Percentiles rank a stretch among this genome's conserved stretches.
These are phyloP conservation scores for Sugiyamaella xylanicola DNA, from an alignment of 1,139 yeast species.

Conservation along the genomic window DNA sequence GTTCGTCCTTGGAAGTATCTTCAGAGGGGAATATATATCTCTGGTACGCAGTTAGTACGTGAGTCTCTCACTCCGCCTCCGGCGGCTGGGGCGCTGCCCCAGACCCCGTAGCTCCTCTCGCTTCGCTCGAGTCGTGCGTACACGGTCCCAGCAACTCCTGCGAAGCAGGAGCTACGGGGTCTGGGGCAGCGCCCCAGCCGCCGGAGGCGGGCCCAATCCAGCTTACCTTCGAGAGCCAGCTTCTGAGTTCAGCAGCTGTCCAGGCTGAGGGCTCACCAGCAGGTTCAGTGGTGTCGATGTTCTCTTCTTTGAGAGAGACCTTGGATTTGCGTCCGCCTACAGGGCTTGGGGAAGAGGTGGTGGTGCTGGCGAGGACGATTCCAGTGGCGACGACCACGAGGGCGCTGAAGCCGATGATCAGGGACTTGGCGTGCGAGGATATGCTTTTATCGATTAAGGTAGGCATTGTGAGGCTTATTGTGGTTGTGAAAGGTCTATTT, in stretches of 20 bases:
- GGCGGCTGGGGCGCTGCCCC: not conserved
- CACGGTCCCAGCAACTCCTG: too few relatives aligned
- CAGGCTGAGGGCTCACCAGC: slow-evolving; percentile 30
- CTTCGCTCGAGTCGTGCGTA: not conserved
- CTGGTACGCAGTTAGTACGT: slow-evolving; percentile 20
- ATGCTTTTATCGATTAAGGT: slow-evolving; percentile 31
- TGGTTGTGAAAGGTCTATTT: too few relatives aligned
- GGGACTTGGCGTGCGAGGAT: slow-evolving; percentile 27
- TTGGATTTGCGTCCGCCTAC: slow-evolving; percentile 1
- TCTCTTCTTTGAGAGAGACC: slow-evolving; percentile 20
- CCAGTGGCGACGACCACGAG: slow-evolving; percentile 36
- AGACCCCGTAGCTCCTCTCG: not conserved
- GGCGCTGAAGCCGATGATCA: slow-evolving; percentile 34
- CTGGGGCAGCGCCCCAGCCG: not conserved
- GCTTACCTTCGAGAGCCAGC: slow-evolving; percentile 33
- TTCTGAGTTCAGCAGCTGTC: slow-evolving; percentile 30
- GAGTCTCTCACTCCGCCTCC: not conserved
- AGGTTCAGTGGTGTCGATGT: slow-evolving; percentile 22
- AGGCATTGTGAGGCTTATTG: slow-evolving; percentile 22
- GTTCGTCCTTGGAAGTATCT: slow-evolving; percentile 29
- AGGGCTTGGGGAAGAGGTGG: slow-evolving; percentile 16
- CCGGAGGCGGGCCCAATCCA: not conserved
- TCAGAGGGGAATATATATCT: slow-evolving; percentile 34
- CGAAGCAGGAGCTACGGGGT: not conserved
- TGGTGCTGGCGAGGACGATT: slow-evolving; percentile 27